A percentile compares a stretch with the other conserved stretches of the same genome.
Evolutionary conservation across 108 stramenopile genomes (phyloP).

Genomic region (Cyclotella atomus): DNA sequence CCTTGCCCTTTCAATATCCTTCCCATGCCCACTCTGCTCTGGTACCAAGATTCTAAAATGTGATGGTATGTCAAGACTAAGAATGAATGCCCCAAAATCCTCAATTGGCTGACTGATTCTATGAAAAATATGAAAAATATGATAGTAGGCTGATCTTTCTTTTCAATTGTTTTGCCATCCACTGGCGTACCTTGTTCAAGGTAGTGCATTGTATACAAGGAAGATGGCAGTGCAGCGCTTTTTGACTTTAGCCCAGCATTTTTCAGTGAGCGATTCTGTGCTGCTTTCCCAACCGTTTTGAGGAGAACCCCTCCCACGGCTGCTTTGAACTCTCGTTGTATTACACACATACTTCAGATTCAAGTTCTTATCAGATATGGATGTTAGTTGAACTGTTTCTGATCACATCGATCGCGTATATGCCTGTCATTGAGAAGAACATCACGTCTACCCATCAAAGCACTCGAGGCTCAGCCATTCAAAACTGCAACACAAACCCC

Average conservation of each 20-base stretch:
- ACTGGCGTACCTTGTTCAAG: not conserved
- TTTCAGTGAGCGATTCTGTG: not conserved
- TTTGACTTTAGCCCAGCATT: not conserved
- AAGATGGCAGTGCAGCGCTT: not conserved
- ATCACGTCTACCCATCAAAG: too few relatives aligned
- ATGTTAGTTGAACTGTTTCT: too few relatives aligned
- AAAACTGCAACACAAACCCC: too few relatives aligned
- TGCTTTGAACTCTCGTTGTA: not conserved
- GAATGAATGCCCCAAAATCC: not conserved
- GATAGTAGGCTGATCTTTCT: not conserved
- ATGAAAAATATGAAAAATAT: conserved; percentile 12
- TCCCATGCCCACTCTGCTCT: conserved; percentile 22
- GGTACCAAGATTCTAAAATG: conserved; percentile 14
- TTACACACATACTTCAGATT: not conserved
- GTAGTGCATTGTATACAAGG: conserved; percentile 1
- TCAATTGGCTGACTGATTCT: not conserved
- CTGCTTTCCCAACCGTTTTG: not conserved
- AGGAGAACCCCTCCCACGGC: not conserved
- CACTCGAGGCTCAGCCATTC: too few relatives aligned
- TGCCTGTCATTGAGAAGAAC: too few relatives aligned
- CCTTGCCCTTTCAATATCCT: conserved; percentile 6
- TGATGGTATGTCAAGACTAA: conserved; percentile 4
- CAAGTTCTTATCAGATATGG: too few relatives aligned
- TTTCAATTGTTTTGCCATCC: not conserved
- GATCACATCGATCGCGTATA: too few relatives aligned